Conservation (phyloP, 2,329 filamentous ascomycete genomes). For the Fusarium torulosum region DNA sequence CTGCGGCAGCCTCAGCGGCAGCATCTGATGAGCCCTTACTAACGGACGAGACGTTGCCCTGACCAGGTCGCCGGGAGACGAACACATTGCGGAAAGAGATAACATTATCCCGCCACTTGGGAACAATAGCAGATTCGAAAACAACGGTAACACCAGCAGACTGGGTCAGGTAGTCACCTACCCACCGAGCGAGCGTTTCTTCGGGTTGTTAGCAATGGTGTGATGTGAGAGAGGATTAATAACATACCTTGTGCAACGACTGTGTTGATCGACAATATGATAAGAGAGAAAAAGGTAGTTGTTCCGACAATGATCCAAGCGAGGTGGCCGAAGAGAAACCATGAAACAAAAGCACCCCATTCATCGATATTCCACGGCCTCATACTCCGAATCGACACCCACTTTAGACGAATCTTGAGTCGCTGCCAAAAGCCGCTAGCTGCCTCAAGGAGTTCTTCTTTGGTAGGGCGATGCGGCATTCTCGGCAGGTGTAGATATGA, state of each 20-base stretch:
- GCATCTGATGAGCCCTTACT: constrained; percentile 93
- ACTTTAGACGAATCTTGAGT: constrained; percentile 93
- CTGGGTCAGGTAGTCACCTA: constrained; percentile 94
- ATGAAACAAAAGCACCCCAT: constrained; percentile 93
- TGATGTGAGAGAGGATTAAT: not conserved
- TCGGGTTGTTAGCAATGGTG: not conserved
- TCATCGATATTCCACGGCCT: constrained; percentile 96
- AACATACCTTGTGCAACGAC: constrained; percentile 88
- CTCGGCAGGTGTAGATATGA: constrained; percentile 73
- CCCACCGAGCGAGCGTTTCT: constrained; percentile 93
- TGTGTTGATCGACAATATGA: constrained; percentile 93
- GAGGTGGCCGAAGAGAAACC: constrained; percentile 93
- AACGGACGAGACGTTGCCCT: constrained; percentile 78
- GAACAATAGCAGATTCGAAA: constrained; percentile 97
- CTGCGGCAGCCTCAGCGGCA: constrained; percentile 85
- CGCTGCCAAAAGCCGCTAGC: constrained; percentile 94
- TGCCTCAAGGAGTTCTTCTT: constrained; percentile 91
- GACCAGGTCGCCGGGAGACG: constrained; percentile 89
- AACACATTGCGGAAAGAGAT: constrained; percentile 98
- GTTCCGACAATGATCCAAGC: constrained; percentile 97
- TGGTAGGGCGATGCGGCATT: constrained; percentile 88
- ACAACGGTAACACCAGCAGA: constrained; percentile 94
- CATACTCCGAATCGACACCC: constrained; percentile 94
- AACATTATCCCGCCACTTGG: constrained; percentile 93
- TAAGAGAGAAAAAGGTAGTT: constrained; percentile 93